Base-by-base conservation (phyloP, 176 grass and related monocot species). In the Calamus simplicifolius region DNA sequence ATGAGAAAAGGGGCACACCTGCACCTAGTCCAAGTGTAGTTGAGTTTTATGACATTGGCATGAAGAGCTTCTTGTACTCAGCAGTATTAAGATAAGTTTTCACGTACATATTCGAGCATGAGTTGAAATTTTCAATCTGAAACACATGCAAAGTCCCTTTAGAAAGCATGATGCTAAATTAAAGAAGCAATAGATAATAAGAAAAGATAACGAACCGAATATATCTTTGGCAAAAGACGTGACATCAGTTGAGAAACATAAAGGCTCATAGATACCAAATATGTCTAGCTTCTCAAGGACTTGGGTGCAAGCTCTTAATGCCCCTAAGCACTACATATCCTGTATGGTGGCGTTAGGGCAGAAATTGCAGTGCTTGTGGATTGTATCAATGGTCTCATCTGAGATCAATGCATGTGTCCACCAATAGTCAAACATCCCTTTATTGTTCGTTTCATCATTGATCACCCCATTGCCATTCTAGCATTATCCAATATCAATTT, bases 351-450 rank as follows among this genome's bases (percentile, higher is more conserved):
- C 30, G 48, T 70, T 54, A 10, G 6, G 29, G 4, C 63, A 81
- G 82, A 95, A 90, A 70, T 95, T 82, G 77, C 86, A 95, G 80
- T 70, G 16, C 67, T 31, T 62, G 77, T 6, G 52, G 81, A 95
- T 90, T 17, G 51, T 56, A 5, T 55, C 59, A 8, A 71, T 69
- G 16, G 80, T 14, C 56, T 76, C 71, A 55, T 95, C 90, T 6
- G 86, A 84, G 73, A 90, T 95, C 74, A 95, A 73, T 58, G 86
- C 90, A 59, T 95, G 90, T 30, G 82, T 90, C 90, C 90, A 95
- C 70, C 81, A 90, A 64, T 70, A 95, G 63, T 95, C 90, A 63
- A 76, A 87, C 73, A 95, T 79, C n/a, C 90, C 90, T 61, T 53
- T 83, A 0, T 0, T 7, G 68, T 95, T 86, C 8, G 90, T 81